Evolutionary conservation across 2,329 filamentous ascomycete species (phyloP).

Genomic region (Paecilomyces niveus): DNA sequence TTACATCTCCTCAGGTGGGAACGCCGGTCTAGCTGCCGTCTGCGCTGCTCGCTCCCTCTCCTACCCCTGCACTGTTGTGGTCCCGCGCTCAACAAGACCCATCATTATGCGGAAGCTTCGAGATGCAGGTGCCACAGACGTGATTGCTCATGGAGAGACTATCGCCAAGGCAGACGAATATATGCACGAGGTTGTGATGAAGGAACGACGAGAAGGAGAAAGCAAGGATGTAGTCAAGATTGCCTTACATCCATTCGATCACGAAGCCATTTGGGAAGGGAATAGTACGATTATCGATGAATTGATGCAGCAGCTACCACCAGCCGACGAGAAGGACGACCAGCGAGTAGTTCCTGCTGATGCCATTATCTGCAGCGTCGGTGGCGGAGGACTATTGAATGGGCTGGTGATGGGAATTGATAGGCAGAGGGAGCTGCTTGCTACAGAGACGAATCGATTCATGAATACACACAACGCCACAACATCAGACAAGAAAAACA

Average conservation of each 20-base stretch:
- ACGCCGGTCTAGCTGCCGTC: slow-evolving; percentile 76
- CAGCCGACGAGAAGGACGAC: slow-evolving; percentile 22
- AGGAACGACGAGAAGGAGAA: slow-evolving; percentile 17
- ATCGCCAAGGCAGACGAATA: slow-evolving; percentile 65
- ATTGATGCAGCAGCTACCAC: slow-evolving; percentile 33
- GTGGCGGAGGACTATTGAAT: slow-evolving; percentile 72
- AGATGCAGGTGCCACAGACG: slow-evolving; percentile 56
- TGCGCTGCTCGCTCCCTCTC: slow-evolving; percentile 60
- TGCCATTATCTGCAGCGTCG: slow-evolving; percentile 69
- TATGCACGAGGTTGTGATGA: slow-evolving; percentile 49
- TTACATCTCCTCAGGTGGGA: slow-evolving; percentile 74
- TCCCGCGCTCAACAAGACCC: slow-evolving; percentile 58
- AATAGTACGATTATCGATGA: slow-evolving; percentile 40
- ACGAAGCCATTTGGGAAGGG: slow-evolving; percentile 40
- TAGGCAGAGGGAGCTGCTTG: slow-evolving; percentile 28
- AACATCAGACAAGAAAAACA: slow-evolving; percentile 15
- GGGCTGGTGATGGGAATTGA: slow-evolving; percentile 67
- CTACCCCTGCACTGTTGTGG: slow-evolving; percentile 65
- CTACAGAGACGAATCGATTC: background rate
- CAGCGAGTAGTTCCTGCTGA: slow-evolving; percentile 45
- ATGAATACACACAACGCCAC: background rate
- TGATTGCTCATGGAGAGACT: slow-evolving; percentile 60
- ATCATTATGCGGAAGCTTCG: slow-evolving; percentile 66
- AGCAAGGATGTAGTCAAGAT: slow-evolving; percentile 29
- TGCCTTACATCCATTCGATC: slow-evolving; percentile 39